Evolutionary conservation across 495 filamentous ascomycete species (phyloP), one percentile per base, ranked within the genome.

Genomic region (Trichocladium antarcticum): DNA sequence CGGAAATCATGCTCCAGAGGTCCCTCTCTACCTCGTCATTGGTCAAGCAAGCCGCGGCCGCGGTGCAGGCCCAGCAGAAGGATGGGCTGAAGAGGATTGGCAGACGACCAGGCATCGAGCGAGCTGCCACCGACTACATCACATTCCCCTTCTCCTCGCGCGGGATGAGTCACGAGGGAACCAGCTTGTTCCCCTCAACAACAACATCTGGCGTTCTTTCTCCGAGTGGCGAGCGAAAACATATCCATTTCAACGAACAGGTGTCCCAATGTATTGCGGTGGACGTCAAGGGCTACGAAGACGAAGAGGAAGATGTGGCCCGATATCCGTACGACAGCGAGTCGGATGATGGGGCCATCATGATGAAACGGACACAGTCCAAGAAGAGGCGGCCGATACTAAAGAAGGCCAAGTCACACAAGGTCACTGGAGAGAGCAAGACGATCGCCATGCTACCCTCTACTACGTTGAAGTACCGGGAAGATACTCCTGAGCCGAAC

Each of bases 221-320:
- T 5, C 89, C 89, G 5, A 73, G 70, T 29, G 51, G 68, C 5
- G 85, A 84, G 57, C 75, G 73, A 49, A 86, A 83, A 37, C 92
- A 95, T 61, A 97, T 98, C 42, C 87, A 94, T 61, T 98, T 98
- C 68, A 92, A 95, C 63, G 83, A 96, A 60, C 85, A 87, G 66
- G 92, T 98, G 10, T 80, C 87, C 57, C 90, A 98, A 61, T 96
- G 89, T 58, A 96, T 96, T 44, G 92, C 92, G 4, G 83, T 98
- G 20, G 89, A 97, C 21, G 73, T 78, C 45, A 89, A 92, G 58
- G 80, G 78, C 14, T 81, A 81, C 5, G 84, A 89, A 7, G 84
- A 87, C 12, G 71, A 77, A 0, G 77, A 82, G 38, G 49, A 59
- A 45, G 62, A 65, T 17, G 53, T 69, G 68, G 44, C 54, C 61